Base-by-base conservation (phyloP, 1,284 basidiomycete species). In the Tremellales sp. region DNA sequence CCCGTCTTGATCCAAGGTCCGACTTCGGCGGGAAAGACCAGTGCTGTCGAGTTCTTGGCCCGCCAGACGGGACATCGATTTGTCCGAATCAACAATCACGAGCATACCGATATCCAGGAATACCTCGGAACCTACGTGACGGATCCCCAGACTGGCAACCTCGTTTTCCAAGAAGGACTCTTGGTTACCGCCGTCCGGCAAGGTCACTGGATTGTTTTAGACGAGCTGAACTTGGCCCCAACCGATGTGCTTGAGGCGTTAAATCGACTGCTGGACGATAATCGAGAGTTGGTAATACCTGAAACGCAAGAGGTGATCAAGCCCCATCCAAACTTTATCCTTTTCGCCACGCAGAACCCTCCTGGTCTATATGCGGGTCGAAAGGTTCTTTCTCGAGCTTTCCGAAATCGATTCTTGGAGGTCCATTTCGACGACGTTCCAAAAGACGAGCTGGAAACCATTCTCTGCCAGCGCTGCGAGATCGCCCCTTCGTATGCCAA, bases 31-130 rank as follows among this genome's bases (percentile, higher is more conserved):
- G 95, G 95, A 33, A 98, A 98, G 76, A 99, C 95, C 1, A 94
- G 89, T 65, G 88, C 95, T 1, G 84, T 98, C 48, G 93, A 97
- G 74, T 97, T 95, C 70, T 81, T 99, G 19, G 94, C 95, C 2
- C 82, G 82, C 50, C 80, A 87, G 49, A 97, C 94, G 0, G 94
- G 95, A 0, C 95, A 99, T 75, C 81, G 82, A 25, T 98, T 98
- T 68, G 85, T 99, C 24, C 87, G 95, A 29, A 97, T 98, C 79
- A 98, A 99, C 76, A 98, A 99, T 64, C 95, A 99, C 74, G 95
- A 99, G 63, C 95, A 98, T 67, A 99, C 95, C 4, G 95, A 99
- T 70, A 93, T 94, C 41, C 95, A 99, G 66, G 95, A 99, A 68
- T 99, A 99, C 66, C 79, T 98, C 42, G 95, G 95, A 5, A 93